Evolutionary conservation across 2,329 filamentous ascomycete species (phyloP).

Genomic region (Sporothrix inflata): DNA sequence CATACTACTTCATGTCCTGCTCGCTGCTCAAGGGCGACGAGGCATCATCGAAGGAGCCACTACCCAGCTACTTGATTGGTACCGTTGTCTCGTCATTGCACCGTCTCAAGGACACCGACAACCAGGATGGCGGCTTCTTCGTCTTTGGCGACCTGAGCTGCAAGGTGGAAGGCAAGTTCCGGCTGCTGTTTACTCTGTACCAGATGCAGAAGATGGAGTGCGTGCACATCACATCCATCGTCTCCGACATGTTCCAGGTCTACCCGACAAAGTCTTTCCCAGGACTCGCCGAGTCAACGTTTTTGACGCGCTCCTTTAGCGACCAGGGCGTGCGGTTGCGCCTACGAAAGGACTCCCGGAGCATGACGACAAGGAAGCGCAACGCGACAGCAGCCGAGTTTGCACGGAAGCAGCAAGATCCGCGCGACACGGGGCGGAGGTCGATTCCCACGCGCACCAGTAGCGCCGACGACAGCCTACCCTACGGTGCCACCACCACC

Average conservation of each 20-base stretch:
- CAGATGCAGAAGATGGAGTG: slow-evolving; percentile 59
- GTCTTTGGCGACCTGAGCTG: slow-evolving; percentile 89
- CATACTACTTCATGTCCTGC: slow-evolving; percentile 55
- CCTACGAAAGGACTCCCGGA: slow-evolving; percentile 79
- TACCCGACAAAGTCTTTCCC: slow-evolving; percentile 66
- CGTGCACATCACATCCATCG: slow-evolving; percentile 46
- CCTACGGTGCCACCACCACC: slow-evolving; percentile 15
- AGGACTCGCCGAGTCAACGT: slow-evolving; percentile 65
- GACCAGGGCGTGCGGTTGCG: slow-evolving; percentile 85
- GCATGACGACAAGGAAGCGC: slow-evolving; percentile 54
- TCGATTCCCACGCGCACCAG: background rate
- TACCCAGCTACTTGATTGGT: slow-evolving; percentile 64
- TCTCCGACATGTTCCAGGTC: slow-evolving; percentile 71
- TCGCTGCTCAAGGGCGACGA: slow-evolving; percentile 48
- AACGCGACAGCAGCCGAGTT: slow-evolving; percentile 41
- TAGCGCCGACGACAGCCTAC: slow-evolving; percentile 26
- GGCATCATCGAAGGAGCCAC: slow-evolving; percentile 45
- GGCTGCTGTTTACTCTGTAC: slow-evolving; percentile 77
- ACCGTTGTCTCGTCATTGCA: slow-evolving; percentile 81
- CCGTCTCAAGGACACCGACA: slow-evolving; percentile 76
- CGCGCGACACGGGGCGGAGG: slow-evolving; percentile 24
- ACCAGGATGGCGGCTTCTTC: slow-evolving; percentile 81
- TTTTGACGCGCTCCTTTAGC: slow-evolving; percentile 80
- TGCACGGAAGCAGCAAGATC: slow-evolving; percentile 32
- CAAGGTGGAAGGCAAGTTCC: slow-evolving; percentile 71